A percentile compares a stretch with the other conserved stretches of the same genome.
Conservation (phyloP, 257 asterid genomes). For the Knoxia roxburghii region DNA sequence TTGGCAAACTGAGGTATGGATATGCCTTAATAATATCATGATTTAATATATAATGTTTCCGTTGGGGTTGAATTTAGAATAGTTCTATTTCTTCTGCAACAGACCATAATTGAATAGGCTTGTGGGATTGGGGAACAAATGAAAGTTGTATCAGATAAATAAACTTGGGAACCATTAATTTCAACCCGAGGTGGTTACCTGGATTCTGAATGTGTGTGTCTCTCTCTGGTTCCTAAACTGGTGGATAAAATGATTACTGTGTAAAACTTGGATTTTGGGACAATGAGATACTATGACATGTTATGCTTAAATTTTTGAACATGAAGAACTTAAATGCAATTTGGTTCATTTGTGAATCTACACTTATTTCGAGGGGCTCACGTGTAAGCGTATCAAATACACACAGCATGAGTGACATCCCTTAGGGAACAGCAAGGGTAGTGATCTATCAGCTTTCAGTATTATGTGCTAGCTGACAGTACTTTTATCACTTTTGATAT, state of each 20-base stretch:
- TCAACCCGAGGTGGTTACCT: not conserved
- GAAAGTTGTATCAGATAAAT: not conserved
- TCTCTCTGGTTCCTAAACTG: not conserved
- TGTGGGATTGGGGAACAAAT: not conserved
- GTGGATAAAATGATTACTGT: not conserved
- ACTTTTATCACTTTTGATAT: not conserved
- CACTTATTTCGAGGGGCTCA: not conserved
- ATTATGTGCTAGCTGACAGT: not conserved
- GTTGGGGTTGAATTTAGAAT: not conserved
- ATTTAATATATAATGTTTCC: not conserved
- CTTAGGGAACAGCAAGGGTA: not conserved
- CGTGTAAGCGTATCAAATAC: not conserved
- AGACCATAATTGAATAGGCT: not conserved
- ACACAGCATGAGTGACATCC: not conserved
- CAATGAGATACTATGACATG: too few species aligned
- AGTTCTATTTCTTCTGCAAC: too few species aligned
- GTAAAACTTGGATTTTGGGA: too few species aligned
- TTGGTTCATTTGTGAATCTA: not conserved
- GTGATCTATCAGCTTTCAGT: not conserved
- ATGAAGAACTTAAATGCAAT: not conserved
- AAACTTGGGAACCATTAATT: not conserved
- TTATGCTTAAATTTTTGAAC: not conserved
- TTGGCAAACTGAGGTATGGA: constrained; percentile 71
- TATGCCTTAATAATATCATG: not conserved
- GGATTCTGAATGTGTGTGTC: not conserved